Evolutionary conservation across 176 grass and related monocot species (phyloP).

Genomic region (Cenchrus americanus): DNA sequence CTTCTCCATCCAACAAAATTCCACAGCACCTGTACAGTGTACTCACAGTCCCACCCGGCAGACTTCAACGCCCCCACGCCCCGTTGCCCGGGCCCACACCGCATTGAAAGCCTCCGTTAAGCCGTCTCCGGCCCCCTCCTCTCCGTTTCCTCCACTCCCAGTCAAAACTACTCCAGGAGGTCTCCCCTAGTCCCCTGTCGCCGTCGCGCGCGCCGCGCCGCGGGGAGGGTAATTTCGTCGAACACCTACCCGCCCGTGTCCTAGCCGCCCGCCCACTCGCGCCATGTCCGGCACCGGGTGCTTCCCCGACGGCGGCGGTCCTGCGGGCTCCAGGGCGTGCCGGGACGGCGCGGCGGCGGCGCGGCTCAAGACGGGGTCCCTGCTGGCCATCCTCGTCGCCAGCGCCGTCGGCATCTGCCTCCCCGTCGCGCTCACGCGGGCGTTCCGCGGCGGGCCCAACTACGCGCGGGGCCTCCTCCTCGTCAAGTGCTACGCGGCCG

Average conservation of each 20-base stretch:
- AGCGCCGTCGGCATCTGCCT: slow-evolving; percentile 79
- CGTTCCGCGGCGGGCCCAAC: slow-evolving; percentile 53
- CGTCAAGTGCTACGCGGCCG: slow-evolving; percentile 96
- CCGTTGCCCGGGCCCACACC: slow-evolving; percentile 24
- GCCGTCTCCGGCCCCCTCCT: background rate
- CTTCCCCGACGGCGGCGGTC: slow-evolving; percentile 14
- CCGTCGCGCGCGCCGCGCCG: slow-evolving; percentile 15
- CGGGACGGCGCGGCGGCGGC: slow-evolving; percentile 55
- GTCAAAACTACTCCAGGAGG: background rate
- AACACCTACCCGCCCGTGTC: background rate
- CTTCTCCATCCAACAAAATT: background rate
- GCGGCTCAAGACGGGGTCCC: slow-evolving; percentile 58
- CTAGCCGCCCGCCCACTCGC: background rate
- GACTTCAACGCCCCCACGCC: background rate
- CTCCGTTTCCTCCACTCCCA: slow-evolving; percentile 5
- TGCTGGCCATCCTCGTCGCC: slow-evolving; percentile 62
- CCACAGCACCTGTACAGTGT: background rate
- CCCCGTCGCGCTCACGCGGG: slow-evolving; percentile 74
- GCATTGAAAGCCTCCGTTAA: slow-evolving; percentile 8
- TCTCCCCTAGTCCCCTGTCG: too few relatives aligned
- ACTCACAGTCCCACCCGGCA: background rate
- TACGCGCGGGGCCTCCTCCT: slow-evolving; percentile 77
- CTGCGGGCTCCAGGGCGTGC: slow-evolving; percentile 8
- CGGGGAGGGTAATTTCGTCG: slow-evolving; percentile 25
- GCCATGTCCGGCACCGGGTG: slow-evolving; percentile 52